Percentiles rank a stretch among this genome's conserved stretches.
Conservation (phyloP, 108 stramenopile species). For the Nitzschia sp. region DNA sequence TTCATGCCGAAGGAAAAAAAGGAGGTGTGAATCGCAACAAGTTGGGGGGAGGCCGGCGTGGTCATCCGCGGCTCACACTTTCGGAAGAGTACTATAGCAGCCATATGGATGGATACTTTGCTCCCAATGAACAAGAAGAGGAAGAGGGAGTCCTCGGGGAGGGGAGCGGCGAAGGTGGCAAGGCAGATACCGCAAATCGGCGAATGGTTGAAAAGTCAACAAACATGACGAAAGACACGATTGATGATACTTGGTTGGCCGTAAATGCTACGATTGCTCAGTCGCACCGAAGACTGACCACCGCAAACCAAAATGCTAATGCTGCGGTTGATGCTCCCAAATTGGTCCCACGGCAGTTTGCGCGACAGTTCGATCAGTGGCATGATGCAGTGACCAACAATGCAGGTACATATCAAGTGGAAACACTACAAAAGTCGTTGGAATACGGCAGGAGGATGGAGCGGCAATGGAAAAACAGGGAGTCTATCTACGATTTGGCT, state of each 20-base stretch:
- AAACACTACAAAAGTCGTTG: conserved; percentile 8
- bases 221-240: background rate
- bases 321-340: background rate
- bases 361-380: conserved; percentile 1
- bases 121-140: background rate
- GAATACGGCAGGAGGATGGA: background rate
- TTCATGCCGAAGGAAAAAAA: conserved; percentile 3
- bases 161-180: background rate
- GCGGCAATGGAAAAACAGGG: background rate
- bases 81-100: conserved; percentile 4
- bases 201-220: background rate
- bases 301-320: background rate
- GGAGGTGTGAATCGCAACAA: background rate
- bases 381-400: background rate
- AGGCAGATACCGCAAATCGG: background rate
- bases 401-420: background rate
- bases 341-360: background rate
- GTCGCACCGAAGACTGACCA: background rate
- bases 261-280: background rate
- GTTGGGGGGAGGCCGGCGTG: too few species aligned
- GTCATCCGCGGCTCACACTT: too few species aligned
- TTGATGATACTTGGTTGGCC: background rate
- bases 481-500: background rate
- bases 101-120: too few species aligned
- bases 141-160: background rate